Base-by-base conservation (phyloP, 169 alveolate genomes). In the Cryptosporidium sp. region DNA sequence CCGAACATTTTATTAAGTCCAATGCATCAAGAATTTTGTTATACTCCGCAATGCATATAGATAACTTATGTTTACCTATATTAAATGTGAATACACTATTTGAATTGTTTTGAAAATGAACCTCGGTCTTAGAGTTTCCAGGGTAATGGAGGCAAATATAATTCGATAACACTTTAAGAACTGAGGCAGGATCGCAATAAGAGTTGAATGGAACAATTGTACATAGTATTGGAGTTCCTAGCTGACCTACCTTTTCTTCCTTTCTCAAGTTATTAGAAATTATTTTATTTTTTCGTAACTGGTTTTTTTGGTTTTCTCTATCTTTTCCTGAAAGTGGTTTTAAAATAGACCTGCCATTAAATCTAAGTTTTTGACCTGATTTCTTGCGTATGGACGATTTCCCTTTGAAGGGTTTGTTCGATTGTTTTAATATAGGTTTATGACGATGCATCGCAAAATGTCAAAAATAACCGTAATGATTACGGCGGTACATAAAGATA, bases 301-400 rank as follows among this genome's bases (percentile, higher is more conserved):
- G 89, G 37, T 23, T 80, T 65, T 80, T 80, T 59, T 80, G 71
- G 21, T 80, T 80, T 23, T 80, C 35, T 67, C 89, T 80, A 67
- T 80, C 29, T 29, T 80, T 41, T 41, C 50, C 41, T 0, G 74
- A 59, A 7, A 62, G 43, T 35, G 48, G 39, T 26, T 80, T 80
- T 10, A 41, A 41, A 41, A 37, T 10, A 14, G 68, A 29, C 6
- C 23, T 51, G 4, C 12, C 31, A 73, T 18, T 35, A 29, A 31
- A 55, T 16, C 33, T 39, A 31, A 31, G 18, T 9, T 35, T 52
- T 7, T 73, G 43, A 52, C 23, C 8, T 45, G 67, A 14, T 21
- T 14, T 23, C 14, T 59, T 80, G 21, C 9, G 61, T 45, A 31
- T 80, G 14, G 71, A 61, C 26, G 73, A 43, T 67, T 43, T 65